Conservation (phyloP, 2,329 filamentous ascomycete species). For the Paecilomyces sp. region DNA sequence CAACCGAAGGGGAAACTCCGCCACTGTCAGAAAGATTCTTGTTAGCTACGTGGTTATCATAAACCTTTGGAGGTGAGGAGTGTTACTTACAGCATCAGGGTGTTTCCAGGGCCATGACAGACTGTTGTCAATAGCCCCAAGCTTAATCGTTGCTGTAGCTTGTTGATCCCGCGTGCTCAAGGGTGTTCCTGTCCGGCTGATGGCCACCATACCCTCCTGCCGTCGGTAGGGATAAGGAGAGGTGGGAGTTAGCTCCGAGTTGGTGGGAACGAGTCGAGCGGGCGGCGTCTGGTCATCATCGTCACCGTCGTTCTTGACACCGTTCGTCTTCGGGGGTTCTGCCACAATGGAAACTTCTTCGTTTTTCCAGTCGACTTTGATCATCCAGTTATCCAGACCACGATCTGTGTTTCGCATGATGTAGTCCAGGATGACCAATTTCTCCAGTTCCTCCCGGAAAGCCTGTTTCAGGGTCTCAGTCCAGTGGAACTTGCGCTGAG, state of each 20-base stretch:
- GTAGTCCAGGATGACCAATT: slow-evolving; percentile 94
- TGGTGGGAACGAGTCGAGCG: slow-evolving; percentile 56
- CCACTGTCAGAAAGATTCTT: slow-evolving; percentile 40
- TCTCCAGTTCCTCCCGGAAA: slow-evolving; percentile 91
- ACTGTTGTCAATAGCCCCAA: slow-evolving; percentile 96
- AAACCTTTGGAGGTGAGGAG: background rate
- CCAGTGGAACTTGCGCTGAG: slow-evolving; percentile 63
- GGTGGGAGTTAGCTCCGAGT: slow-evolving; percentile 31
- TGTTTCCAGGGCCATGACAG: slow-evolving; percentile 99
- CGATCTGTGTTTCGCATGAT: slow-evolving; percentile 98
- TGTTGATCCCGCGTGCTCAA: slow-evolving; percentile 36
- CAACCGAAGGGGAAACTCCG: slow-evolving; percentile 94
- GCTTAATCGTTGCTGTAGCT: slow-evolving; percentile 58
- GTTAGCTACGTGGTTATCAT: slow-evolving; percentile 12
- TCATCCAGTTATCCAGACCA: slow-evolving; percentile 99
- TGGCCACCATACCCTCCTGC: slow-evolving; percentile 78
- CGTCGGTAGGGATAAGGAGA: slow-evolving; percentile 62
- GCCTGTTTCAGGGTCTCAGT: slow-evolving; percentile 81
- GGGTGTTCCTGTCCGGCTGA: slow-evolving; percentile 50
- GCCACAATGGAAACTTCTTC: slow-evolving; percentile 79
- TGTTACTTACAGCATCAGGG: slow-evolving; percentile 65
- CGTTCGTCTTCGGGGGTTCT: slow-evolving; percentile 66
- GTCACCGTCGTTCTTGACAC: slow-evolving; percentile 39
- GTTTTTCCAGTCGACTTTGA: slow-evolving; percentile 82
- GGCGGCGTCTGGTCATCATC: slow-evolving; percentile 41